A percentile compares a stretch with the other conserved stretches of the same genome.
These are phyloP conservation scores for Lunularia cruciata DNA, from an alignment of 225 moss, liverwort and hornwort species.

Conservation along the genomic window DNA sequence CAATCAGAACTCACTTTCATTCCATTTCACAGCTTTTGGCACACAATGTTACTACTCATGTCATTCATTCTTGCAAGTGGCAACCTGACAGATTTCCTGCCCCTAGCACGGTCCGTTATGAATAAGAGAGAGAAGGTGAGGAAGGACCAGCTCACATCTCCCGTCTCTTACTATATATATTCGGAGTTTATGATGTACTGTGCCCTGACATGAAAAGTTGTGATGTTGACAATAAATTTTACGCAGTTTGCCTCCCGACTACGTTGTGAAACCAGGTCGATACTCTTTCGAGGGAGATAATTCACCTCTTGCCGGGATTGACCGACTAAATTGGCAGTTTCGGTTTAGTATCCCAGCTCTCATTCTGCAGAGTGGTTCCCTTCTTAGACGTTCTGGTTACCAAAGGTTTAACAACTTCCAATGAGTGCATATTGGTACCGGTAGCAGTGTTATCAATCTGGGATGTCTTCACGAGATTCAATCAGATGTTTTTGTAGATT, in stretches of 20 bases:
- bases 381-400: too few species aligned
- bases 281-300: too few species aligned
- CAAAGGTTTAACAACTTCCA: too few species aligned
- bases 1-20: not conserved
- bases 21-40: conserved; percentile 1
- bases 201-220: not conserved
- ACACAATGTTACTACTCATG: conserved; percentile 10
- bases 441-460: too few species aligned
- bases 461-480: too few species aligned
- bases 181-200: not conserved
- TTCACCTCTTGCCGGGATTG: too few species aligned
- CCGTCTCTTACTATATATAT: conserved; percentile 1
- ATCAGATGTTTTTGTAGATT: too few species aligned
- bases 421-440: too few species aligned
- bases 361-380: too few species aligned
- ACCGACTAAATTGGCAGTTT: too few species aligned
- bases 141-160: conserved; percentile 1
- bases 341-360: too few species aligned
- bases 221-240: not conserved
- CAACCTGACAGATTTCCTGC: conserved; percentile 3
- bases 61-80: not conserved
- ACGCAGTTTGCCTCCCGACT: not conserved
- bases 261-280: too few species aligned
- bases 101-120: not conserved
- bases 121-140: not conserved